A percentile compares a stretch with the other conserved stretches of the same genome.
Evolutionary conservation across 805 yeast species (phyloP).

Genomic region (Vanderwaltozyma polyspora): DNA sequence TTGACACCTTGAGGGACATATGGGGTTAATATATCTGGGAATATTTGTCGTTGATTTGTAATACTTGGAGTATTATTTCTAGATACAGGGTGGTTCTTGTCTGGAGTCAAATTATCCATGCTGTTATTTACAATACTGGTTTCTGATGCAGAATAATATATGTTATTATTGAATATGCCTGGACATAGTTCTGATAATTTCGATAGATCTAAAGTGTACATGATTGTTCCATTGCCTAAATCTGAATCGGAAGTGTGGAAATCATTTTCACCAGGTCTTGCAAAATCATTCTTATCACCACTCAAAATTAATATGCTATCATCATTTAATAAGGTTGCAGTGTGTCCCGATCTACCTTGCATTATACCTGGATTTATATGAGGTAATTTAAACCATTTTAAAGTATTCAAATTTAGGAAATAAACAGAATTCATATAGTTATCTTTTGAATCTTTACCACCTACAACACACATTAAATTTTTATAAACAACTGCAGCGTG

Average conservation of each 20-base stretch:
- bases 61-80: no score
- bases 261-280: conserved; percentile 35
- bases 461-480: conserved; percentile 72
- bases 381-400: conserved; percentile 62
- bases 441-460: conserved; percentile 77
- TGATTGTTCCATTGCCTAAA: conserved; percentile 46
- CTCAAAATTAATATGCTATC: conserved; percentile 82
- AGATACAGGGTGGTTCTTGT: no score
- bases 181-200: conserved; percentile 28
- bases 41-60: no score
- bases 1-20: no score
- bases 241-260: conserved; percentile 42
- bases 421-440: conserved; percentile 52
- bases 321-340: conserved; percentile 57
- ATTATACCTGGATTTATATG: conserved; percentile 37
- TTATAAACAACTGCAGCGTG: conserved; percentile 80
- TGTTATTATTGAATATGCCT: no score
- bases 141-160: no score
- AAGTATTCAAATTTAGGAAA: conserved; percentile 61
- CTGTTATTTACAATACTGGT: no score
- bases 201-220: conserved; percentile 50
- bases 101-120: no score
- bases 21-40: no score
- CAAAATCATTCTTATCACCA: conserved; percentile 72
- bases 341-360: conserved; percentile 84